Evolutionary conservation across 2,329 filamentous ascomycete genomes (phyloP), one percentile per base, ranked within the genome.

Genomic region (Didymella arachidicola): DNA sequence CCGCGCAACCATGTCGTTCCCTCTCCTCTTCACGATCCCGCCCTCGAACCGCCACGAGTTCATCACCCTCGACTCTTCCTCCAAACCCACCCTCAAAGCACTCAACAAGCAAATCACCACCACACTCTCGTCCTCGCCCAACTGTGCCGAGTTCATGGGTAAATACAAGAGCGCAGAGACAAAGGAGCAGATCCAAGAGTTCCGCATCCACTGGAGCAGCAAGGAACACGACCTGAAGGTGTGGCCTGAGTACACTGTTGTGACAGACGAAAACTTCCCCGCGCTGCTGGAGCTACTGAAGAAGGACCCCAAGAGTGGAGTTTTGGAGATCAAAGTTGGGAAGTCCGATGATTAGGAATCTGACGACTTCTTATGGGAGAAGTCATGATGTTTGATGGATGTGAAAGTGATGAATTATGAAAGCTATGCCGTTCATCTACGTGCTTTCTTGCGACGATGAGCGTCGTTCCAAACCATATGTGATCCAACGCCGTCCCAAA

Each of bases 11-110:
- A 71, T 70, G 67, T 66, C 68, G 26, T 59, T 73, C 43, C 73
- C 74, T 29, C 34, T 76, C 62, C 63, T 76, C 62, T 75, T 76
- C 67, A 75, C 72, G 16, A 52, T 75, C 19, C 70, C 73, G 2
- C 73, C 73, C 19, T 68, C 65, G 11, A 70, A 64, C 63, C 65
- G 73, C 25, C 74, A 76, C 58, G 74, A 76, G 54, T 59, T 75
- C 52, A 66, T 76, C 51, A 59, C 71, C 10, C 59, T 75, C 34
- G 66, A 71, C 58, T 53, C 65, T 0, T 53, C 63, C 27, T 41
- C 57, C 2, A 70, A 70, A 22, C 53, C 63, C 10, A 62, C 63
- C 1, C 59, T 76, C 22, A 76, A 76, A 48, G 49, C 66, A 7
- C 66, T 76, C 1, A 76, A 76, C 60, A 68, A 69, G 56, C 70